A percentile compares a stretch with the other conserved stretches of the same genome.
These are phyloP conservation scores for Crithidia fasciculata DNA, from an alignment of 208 protist genomes.

Conservation along the genomic window DNA sequence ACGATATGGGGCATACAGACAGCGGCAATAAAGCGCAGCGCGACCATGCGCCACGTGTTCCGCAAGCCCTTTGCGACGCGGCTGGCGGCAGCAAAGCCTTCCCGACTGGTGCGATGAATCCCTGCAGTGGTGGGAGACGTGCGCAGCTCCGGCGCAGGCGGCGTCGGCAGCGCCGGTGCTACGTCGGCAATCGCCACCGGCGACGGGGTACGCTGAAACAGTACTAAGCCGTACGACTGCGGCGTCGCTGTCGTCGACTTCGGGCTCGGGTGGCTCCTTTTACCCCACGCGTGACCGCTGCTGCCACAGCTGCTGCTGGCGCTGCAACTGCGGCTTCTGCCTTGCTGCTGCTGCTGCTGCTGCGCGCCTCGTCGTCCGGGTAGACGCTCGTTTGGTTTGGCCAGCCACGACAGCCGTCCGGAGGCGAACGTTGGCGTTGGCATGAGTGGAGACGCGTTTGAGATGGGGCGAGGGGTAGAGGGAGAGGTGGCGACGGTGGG, in stretches of 20 bases:
- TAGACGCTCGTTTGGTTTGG: neutral
- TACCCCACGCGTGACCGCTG: neutral
- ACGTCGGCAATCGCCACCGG: too few relatives aligned
- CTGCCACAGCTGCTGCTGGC: neutral
- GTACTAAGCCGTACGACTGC: neutral
- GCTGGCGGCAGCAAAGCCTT: too few relatives aligned
- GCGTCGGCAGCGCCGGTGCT: too few relatives aligned
- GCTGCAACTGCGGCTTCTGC: neutral
- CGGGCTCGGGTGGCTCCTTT: too few relatives aligned
- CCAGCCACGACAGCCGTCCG: neutral
- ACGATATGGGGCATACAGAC: neutral
- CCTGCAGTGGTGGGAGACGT: too few relatives aligned
- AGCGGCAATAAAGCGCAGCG: neutral
- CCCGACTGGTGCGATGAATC: too few relatives aligned
- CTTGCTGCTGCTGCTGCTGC: neutral
- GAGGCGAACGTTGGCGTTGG: neutral
- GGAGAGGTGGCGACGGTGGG: neutral
- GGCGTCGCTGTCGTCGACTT: neutral
- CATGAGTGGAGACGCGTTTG: neutral
- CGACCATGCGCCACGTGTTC: neutral
- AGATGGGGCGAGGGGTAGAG: neutral
- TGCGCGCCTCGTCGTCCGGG: neutral
- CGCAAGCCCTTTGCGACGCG: too few relatives aligned
- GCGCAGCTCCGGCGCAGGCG: too few relatives aligned
- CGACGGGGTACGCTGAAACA: too few relatives aligned